Base-by-base conservation (phyloP, 371 early-diverging fungal species). In the Rhizopus arrhizus region DNA sequence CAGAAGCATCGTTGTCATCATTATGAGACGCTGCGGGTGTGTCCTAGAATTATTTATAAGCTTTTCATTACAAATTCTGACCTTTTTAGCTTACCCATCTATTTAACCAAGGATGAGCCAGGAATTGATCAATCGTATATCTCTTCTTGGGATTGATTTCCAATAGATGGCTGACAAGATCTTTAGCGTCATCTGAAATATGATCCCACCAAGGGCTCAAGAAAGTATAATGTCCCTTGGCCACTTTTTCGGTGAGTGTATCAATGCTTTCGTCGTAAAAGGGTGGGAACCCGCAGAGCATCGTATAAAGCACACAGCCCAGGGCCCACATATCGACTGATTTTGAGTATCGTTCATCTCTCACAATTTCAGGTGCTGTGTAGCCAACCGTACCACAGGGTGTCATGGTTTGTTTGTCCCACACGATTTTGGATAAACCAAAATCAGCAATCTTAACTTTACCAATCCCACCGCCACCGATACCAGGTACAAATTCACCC, bases 301-400 rank as follows among this genome's bases (percentile, higher is more conserved):
- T 70, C 2, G 93, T 92, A 62, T 95, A 96, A 4, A 95, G 80
- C 47, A 96, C 92, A 69, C 94, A 95, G 41, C 96, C 96, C 45
- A 95, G 81, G 12, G 95, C 92, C 96, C 96, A 96, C 88, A 94
- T 89, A 70, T 96, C 96, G 9, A 95, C 95, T 11, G 88, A 83
- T 71, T 89, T 91, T 51, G 88, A 88, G 69, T 93, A 92, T 6
- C 86, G 76, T 65, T 91, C 86, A 68, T 91, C 91, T 45, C 84
- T 83, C 43, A 95, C 86, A 38, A 94, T 92, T 70, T 95, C 95
- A 16, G 95, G 95, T 4, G 95, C 95, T 5, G 97, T 92, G 59
- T 93, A 94, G 16, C 93, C 94, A 2, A 92, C 89, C 11, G 95
- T 95, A 9, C 95, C 95, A 69, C 94, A 93, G 3, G 95, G 95